Conservation (phyloP, 2,329 filamentous ascomycete genomes). For the Monosporascus sp. region DNA sequence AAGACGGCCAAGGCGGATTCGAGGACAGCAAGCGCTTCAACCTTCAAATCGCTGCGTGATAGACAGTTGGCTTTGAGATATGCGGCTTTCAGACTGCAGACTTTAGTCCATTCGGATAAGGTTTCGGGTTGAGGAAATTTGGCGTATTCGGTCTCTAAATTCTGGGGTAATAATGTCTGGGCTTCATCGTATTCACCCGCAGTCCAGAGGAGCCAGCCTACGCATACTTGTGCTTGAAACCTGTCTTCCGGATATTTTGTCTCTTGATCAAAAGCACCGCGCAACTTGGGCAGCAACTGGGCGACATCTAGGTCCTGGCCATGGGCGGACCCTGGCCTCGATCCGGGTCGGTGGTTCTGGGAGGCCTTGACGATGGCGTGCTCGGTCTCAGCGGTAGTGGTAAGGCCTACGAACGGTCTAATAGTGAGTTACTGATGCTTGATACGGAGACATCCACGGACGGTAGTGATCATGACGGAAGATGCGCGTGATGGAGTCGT, state of each 20-base stretch:
- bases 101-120: conserved; percentile 70
- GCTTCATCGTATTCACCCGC: conserved; percentile 63
- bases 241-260: conserved; percentile 48
- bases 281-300: conserved; percentile 44
- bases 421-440: conserved; percentile 10
- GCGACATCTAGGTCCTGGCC: conserved; percentile 40
- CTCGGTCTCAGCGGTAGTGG: conserved; percentile 66
- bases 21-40: conserved; percentile 62
- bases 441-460: not conserved
- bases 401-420: conserved; percentile 50
- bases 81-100: conserved; percentile 72
- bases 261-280: conserved; percentile 55
- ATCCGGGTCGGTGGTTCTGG: conserved; percentile 32
- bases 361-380: conserved; percentile 55
- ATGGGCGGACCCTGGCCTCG: conserved; percentile 37
- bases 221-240: conserved; percentile 76
- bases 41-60: conserved; percentile 40
- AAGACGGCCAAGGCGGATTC: conserved; percentile 61
- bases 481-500: conserved; percentile 31
- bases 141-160: conserved; percentile 51
- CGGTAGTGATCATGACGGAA: conserved; percentile 6
- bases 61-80: conserved; percentile 69
- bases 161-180: conserved; percentile 55
- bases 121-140: conserved; percentile 47
- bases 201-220: conserved; percentile 82